Conservation (phyloP, 306 rosid species). For the Oxytropis ochrocephala region DNA sequence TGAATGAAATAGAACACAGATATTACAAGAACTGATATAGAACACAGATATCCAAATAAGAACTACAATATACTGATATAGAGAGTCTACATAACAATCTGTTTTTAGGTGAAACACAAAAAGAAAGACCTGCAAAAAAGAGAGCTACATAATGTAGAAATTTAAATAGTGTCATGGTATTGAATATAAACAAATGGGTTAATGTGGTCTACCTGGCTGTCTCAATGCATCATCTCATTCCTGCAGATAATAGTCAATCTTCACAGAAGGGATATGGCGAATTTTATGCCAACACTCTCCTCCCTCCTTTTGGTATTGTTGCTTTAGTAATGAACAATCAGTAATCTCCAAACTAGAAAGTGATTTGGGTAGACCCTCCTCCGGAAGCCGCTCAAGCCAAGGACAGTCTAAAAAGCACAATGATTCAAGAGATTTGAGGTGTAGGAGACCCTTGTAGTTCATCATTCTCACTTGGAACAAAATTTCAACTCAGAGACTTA, state of each 20-base stretch:
- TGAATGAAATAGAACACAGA: neutral
- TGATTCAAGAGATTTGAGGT: constrained; percentile 17
- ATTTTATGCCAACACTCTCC: constrained; percentile 8
- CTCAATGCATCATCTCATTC: neutral
- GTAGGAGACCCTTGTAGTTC: constrained; percentile 3
- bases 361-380: constrained; percentile 4
- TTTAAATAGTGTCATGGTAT: neutral
- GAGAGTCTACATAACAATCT: too few species aligned
- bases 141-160: too few species aligned
- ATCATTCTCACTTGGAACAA: too few species aligned
- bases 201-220: neutral
- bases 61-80: too few species aligned
- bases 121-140: too few species aligned
- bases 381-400: constrained; percentile 11
- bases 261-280: neutral
- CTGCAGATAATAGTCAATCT: neutral
- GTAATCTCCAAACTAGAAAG: neutral
- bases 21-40: too few species aligned
- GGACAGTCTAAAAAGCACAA: rapidly evolving
- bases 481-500: too few species aligned
- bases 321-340: neutral
- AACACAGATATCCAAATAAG: neutral
- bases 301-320: neutral
- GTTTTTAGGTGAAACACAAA: too few species aligned
- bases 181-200: neutral